Evolutionary conservation across 2,329 filamentous ascomycete genomes (phyloP).

Genomic region (Aureobasidium sp.): DNA sequence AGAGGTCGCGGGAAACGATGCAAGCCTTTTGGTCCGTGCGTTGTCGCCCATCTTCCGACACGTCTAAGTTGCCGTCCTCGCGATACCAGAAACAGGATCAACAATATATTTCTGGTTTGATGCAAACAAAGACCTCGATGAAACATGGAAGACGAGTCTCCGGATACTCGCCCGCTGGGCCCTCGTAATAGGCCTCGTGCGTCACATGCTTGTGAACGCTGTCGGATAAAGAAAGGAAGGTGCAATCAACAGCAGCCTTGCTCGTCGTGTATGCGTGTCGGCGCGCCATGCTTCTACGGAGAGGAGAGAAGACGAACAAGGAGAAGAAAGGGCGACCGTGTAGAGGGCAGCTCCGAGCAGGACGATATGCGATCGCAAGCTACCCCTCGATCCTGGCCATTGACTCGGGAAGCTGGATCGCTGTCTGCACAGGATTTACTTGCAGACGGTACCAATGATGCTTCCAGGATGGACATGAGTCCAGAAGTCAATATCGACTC

Average conservation of each 20-base stretch:
- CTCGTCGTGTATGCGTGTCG: conserved; percentile 6
- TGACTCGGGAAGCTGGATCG: not conserved
- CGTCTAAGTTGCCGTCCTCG: not conserved
- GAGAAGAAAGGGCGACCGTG: not conserved
- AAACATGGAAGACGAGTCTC: not conserved
- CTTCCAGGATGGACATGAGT: not conserved
- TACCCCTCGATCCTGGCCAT: not conserved
- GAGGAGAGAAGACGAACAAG: not conserved
- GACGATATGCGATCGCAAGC: not conserved
- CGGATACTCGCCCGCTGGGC: not conserved
- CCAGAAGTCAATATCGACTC: not conserved
- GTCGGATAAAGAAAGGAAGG: conserved; percentile 3
- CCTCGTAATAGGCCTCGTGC: conserved; percentile 7
- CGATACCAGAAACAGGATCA: not conserved
- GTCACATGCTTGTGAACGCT: conserved; percentile 12
- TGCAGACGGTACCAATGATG: not conserved
- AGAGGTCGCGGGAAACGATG: not conserved
- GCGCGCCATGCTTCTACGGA: not conserved
- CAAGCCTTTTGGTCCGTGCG: not conserved
- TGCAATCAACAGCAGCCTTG: conserved; percentile 12
- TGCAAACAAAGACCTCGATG: no score
- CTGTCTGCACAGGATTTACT: not conserved
- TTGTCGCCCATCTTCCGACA: not conserved
- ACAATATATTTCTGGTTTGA: not conserved
- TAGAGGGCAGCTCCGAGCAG: not conserved